These are phyloP conservation scores for Ampelocalamus luodianensis DNA, from an alignment of 176 grass and related monocot genomes.

Conservation along the genomic window DNA sequence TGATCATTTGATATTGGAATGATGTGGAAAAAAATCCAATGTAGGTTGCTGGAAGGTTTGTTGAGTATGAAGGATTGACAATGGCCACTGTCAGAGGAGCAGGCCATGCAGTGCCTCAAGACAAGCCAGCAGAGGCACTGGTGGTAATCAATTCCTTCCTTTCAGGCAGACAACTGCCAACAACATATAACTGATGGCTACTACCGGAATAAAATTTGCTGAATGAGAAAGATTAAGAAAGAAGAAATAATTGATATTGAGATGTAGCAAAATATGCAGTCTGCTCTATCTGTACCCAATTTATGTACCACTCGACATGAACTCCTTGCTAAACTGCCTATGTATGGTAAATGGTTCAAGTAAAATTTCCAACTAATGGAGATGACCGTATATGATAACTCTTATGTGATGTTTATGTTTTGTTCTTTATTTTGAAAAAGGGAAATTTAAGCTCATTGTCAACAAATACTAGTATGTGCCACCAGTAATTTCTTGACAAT, in stretches of 20 bases:
- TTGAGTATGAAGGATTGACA: conserved; percentile 75
- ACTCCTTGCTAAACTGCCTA: background rate
- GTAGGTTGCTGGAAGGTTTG: conserved; percentile 87
- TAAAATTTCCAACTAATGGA: background rate
- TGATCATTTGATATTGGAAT: background rate
- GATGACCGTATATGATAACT: background rate
- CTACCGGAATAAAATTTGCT: background rate
- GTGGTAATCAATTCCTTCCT: conserved; percentile 77
- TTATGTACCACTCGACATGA: background rate
- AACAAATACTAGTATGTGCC: background rate
- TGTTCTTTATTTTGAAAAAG: background rate
- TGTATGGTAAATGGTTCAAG: background rate
- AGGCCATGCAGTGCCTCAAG: conserved; percentile 79
- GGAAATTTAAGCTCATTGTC: background rate
- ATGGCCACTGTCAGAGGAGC: conserved; percentile 90
- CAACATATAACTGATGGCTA: conserved; percentile 29
- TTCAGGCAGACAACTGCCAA: conserved; percentile 53
- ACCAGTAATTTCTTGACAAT: background rate
- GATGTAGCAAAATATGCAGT: background rate
- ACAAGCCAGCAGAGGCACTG: conserved; percentile 81
- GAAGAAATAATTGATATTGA: background rate
- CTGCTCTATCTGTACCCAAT: background rate
- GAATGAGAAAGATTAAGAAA: background rate
- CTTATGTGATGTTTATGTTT: background rate
- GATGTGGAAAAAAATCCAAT: conserved; percentile 1